Conservation (phyloP, 169 alveolate genomes). For the Eimeria maxima region DNA sequence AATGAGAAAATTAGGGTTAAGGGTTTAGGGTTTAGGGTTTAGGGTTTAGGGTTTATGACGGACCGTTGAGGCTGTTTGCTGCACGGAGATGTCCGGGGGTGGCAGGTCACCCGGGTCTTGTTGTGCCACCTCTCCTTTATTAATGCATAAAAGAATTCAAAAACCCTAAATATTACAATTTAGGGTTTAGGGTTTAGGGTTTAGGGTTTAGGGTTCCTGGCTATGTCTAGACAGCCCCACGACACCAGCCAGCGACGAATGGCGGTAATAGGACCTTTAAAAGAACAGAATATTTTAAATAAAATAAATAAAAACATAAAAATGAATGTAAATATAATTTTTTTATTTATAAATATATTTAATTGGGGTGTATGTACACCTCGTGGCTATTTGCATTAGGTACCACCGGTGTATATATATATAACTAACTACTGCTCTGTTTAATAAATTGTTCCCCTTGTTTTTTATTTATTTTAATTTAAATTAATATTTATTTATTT, state of each 20-base stretch:
- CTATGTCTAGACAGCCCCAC: background rate
- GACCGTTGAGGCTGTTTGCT: background rate
- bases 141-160: background rate
- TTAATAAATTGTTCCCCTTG: too few species aligned
- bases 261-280: background rate
- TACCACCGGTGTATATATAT: background rate
- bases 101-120: background rate
- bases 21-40: background rate
- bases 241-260: background rate
- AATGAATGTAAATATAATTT: too few species aligned
- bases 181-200: slow-evolving; percentile 3
- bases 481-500: too few species aligned
- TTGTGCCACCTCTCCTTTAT: background rate
- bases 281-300: background rate
- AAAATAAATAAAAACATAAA: too few species aligned
- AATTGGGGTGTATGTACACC: background rate
- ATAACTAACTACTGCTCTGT: too few species aligned
- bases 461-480: too few species aligned
- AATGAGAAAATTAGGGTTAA: background rate
- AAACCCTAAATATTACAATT: too few species aligned
- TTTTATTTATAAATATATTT: too few species aligned
- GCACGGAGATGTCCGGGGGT: background rate
- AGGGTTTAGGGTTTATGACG: background rate
- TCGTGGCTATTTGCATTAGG: background rate
- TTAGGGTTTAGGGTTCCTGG: background rate